These are phyloP conservation scores for Ophiobolus disseminans DNA, from an alignment of 2,329 filamentous ascomycete genomes.

Conservation along the genomic window DNA sequence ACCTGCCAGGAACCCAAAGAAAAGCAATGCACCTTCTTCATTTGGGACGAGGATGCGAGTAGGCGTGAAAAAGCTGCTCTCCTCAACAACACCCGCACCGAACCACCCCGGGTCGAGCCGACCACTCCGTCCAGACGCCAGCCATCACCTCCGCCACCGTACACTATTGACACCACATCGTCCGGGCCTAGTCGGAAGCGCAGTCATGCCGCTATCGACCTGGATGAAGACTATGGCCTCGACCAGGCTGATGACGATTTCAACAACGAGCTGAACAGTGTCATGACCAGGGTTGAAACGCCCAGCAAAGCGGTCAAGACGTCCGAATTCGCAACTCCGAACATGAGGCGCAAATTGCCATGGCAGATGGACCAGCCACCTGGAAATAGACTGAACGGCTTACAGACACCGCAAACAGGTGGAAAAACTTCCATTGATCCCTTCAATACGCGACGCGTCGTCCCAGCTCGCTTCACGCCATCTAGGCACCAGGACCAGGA, in stretches of 20 bases:
- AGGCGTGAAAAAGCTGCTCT: conserved; percentile 57
- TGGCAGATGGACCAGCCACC: conserved; percentile 43
- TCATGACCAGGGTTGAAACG: conserved; percentile 43
- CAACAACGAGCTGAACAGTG: conserved; percentile 40
- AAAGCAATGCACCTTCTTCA: conserved; percentile 63
- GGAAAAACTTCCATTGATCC: conserved; percentile 13
- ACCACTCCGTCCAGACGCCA: conserved; percentile 25
- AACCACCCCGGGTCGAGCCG: conserved; percentile 35
- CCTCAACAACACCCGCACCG: conserved; percentile 57
- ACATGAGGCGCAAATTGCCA: conserved; percentile 44
- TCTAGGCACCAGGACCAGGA: conserved; percentile 15
- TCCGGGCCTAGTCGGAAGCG: conserved; percentile 38
- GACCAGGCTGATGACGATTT: conserved; percentile 40
- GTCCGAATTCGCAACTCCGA: conserved; percentile 48
- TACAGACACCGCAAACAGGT: conserved; percentile 40
- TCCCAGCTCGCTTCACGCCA: conserved; percentile 22
- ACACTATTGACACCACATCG: conserved; percentile 17
- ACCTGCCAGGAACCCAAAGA: conserved; percentile 61
- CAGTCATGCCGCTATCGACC: conserved; percentile 30
- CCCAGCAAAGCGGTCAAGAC: conserved; percentile 51
- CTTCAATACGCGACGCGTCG: conserved; percentile 16
- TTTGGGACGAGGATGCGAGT: conserved; percentile 64
- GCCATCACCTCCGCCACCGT: conserved; percentile 28
- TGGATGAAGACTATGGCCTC: conserved; percentile 45
- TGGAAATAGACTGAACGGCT: conserved; percentile 14